A percentile compares a stretch with the other conserved stretches of the same genome.
Evolutionary conservation across 2,329 filamentous ascomycete species (phyloP).

Genomic region (Emericellopsis atlantica): DNA sequence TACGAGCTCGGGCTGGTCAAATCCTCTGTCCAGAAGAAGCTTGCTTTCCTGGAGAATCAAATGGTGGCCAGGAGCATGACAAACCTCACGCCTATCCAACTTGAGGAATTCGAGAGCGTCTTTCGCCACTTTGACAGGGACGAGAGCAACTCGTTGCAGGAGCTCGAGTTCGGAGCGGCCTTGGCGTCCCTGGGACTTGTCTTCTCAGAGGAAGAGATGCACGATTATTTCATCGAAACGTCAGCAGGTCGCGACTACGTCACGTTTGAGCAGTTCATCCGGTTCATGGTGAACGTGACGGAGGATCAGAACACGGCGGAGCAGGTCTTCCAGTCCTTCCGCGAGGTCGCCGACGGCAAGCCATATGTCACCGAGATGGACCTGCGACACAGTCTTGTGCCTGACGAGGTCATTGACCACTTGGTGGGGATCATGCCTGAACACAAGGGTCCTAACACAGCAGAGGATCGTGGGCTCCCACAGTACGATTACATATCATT

Average conservation of each 20-base stretch:
- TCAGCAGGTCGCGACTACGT: slow-evolving; percentile 68
- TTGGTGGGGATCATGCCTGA: slow-evolving; percentile 75
- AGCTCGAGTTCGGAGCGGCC: slow-evolving; percentile 92
- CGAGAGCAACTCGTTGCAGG: slow-evolving; percentile 75
- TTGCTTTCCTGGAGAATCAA: slow-evolving; percentile 94
- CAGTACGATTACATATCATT: slow-evolving; percentile 97
- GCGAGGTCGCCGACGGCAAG: slow-evolving; percentile 95
- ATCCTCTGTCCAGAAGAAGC: slow-evolving; percentile 87
- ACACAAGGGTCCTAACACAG: slow-evolving; percentile 74
- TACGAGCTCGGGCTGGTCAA: slow-evolving; percentile 91
- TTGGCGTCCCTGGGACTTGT: slow-evolving; percentile 90
- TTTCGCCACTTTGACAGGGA: slow-evolving; percentile 97
- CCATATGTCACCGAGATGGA: slow-evolving; percentile 98
- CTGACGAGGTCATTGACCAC: slow-evolving; percentile 93
- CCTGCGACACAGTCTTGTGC: slow-evolving; percentile 84
- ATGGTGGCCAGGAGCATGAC: slow-evolving; percentile 98
- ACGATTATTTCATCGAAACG: slow-evolving; percentile 84
- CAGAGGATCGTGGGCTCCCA: slow-evolving; percentile 68
- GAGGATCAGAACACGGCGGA: slow-evolving; percentile 98
- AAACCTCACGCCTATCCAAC: slow-evolving; percentile 92
- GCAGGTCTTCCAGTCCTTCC: slow-evolving; percentile 96
- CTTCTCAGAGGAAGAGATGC: slow-evolving; percentile 97
- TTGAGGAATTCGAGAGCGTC: slow-evolving; percentile 97
- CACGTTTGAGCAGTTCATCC: slow-evolving; percentile 96
- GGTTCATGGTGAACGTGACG: slow-evolving; percentile 98